Conservation (phyloP, 208 protist species). For the Herpetomonas tarakana region DNA sequence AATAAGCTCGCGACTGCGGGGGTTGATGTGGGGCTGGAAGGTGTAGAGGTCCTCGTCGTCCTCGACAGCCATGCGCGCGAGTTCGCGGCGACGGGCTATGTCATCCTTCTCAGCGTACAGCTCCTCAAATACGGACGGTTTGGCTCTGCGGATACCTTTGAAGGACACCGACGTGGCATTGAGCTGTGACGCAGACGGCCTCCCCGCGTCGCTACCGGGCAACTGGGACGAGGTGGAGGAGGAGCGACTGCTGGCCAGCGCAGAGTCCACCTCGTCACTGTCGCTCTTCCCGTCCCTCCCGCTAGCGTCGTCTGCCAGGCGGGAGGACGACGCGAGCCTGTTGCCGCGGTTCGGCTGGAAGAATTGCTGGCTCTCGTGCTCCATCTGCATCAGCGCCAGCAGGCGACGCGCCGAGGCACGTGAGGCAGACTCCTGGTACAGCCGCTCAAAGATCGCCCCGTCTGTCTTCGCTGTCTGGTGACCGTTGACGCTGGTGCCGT, state of each 20-base stretch:
- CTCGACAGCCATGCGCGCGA: constrained; percentile 14
- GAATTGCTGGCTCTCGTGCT: constrained; percentile 23
- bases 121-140: constrained; percentile 23
- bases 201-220: background rate
- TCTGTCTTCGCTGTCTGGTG: background rate
- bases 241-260: background rate
- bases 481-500: background rate
- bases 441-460: background rate
- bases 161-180: background rate
- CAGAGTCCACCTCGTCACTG: background rate
- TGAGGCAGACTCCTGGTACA: constrained; percentile 26
- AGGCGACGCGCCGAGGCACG: constrained; percentile 23
- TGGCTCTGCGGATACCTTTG: background rate
- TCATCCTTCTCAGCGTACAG: constrained; percentile 26
- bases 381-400: constrained; percentile 25
- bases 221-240: background rate
- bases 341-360: constrained; percentile 9
- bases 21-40: constrained; percentile 21
- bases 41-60: constrained; percentile 16
- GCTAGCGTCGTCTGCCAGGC: too few species aligned
- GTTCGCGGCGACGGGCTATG: constrained; percentile 22
- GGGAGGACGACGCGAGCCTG: too few species aligned
- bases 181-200: background rate
- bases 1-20: constrained; percentile 17
- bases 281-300: background rate